These are phyloP conservation scores for Daldinia decipiens DNA, from an alignment of 495 filamentous ascomycete genomes.

Conservation along the genomic window DNA sequence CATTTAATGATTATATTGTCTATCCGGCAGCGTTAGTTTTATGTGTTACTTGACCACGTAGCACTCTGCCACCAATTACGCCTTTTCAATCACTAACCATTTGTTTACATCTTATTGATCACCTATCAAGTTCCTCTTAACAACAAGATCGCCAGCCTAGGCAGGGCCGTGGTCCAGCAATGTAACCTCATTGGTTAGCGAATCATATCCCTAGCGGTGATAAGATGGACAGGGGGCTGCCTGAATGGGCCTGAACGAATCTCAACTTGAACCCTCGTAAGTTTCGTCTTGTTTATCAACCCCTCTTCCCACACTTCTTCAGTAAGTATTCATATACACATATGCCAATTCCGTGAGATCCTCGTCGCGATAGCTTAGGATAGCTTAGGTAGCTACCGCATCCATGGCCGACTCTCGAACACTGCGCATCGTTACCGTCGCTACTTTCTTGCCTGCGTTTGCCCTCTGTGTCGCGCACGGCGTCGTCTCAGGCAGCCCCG, in stretches of 20 bases:
- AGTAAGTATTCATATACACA: neutral
- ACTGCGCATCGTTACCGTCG: constrained; percentile 54
- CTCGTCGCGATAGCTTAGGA: neutral
- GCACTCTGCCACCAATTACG: neutral
- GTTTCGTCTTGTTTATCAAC: neutral
- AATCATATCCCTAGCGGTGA: constrained; percentile 29
- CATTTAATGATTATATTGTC: too few relatives aligned
- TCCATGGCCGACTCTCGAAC: constrained; percentile 38
- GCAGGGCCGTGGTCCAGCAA: constrained; percentile 23
- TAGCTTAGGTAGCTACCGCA: neutral
- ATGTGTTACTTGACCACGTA: constrained; percentile 6
- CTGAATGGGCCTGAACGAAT: constrained; percentile 8
- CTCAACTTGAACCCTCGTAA: constrained; percentile 23
- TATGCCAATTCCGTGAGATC: constrained; percentile 15
- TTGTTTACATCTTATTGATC: constrained; percentile 2
- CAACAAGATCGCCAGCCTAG: constrained; percentile 19
- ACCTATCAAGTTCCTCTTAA: neutral
- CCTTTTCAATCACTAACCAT: neutral
- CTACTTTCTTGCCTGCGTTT: constrained; percentile 65
- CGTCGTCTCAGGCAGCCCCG: constrained; percentile 48
- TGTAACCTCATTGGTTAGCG: constrained; percentile 34
- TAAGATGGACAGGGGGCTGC: constrained; percentile 25
- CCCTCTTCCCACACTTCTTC: constrained; percentile 13
- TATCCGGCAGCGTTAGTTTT: neutral
- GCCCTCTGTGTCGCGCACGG: constrained; percentile 56